phyloP scores from a whole-genome alignment of 202 grass and related monocot species.

The Setaria viridis region DNA sequence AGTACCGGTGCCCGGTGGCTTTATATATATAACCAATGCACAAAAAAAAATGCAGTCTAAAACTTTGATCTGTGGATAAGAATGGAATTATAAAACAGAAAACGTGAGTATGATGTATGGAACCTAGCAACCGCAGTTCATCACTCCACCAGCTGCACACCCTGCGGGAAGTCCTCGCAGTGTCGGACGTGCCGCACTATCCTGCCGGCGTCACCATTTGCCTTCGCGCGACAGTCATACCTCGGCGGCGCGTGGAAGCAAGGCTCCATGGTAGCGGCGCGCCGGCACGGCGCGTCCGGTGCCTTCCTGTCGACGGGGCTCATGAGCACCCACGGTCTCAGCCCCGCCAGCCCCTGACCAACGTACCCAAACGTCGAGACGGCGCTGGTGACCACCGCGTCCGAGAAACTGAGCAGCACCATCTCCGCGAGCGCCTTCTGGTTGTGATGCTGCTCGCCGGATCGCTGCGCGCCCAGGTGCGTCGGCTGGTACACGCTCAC shows the following conservation, averaged over 20 bases:
- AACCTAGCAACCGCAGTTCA: background rate
- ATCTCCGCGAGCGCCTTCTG: constrained; percentile 72
- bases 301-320: constrained; percentile 25
- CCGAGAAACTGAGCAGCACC: constrained; percentile 62
- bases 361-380: constrained; percentile 80
- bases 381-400: constrained; percentile 51
- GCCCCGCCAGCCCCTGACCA: constrained; percentile 61
- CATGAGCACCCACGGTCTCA: constrained; percentile 52
- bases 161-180: constrained; percentile 34
- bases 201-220: constrained; percentile 25
- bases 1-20: no score
- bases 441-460: constrained; percentile 55
- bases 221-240: constrained; percentile 41
- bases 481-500: no score
- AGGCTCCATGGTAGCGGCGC: constrained; percentile 49
- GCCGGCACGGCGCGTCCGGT: constrained; percentile 42
- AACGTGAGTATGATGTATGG: background rate
- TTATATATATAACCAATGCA: no score
- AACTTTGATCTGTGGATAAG: no score
- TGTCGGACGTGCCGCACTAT: constrained; percentile 34
- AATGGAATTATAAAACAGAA: no score
- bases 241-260: constrained; percentile 43
- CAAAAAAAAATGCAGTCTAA: no score
- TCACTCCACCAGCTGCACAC: constrained; percentile 55
- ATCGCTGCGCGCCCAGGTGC: constrained; percentile 20